Base-by-base conservation (phyloP, 1,284 basidiomycete species). In the Microbotryum intermedium region DNA sequence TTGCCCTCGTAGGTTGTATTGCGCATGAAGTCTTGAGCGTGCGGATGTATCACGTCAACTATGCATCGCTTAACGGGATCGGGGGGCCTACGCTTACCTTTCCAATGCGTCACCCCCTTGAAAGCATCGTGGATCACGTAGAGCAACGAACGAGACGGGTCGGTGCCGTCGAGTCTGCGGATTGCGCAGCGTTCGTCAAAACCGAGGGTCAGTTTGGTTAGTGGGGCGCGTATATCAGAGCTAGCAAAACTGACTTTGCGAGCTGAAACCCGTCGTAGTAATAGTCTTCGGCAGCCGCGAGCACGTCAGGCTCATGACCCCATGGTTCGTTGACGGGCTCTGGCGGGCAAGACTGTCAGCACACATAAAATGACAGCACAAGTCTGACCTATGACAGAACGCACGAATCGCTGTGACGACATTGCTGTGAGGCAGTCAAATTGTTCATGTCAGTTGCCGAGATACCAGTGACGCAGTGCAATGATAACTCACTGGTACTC, bases 121-220 rank as follows among this genome's bases (percentile, higher is more conserved):
- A 95, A 88, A 3, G 87, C 90, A 72, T 95, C 93, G 70, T 88
- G 84, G 55, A 94, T 81, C 59, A 90, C 78, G 21, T 85, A 80
- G 26, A 88, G 72, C 2, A 82, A n/a, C 67, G 60, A 46, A 42
- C 48, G 50, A 7, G 60, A 34, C 8, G 42, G 13, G 26, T 25
- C 48, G 20, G 53, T 60, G 29, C 25, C 58, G 34, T 39, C 34
- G 11, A 39, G 34, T 39, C 34, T 39, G 34, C 13, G 18, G 18
- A 16, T 39, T 39, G 4, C 80, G 81, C 4, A 72, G 78, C 6
- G 74, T 76, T 13, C 85, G 81, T 71, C 86, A 84, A 42, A 82
- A 84, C 25, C 83, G 84, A 1, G 83, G 44, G 28, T 30, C 50
- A 52, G 1, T 79, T 81, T 9, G 80, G 78, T 87, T 51, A 83